phyloP scores from a whole-genome alignment of 1,284 basidiomycete species.

The Termitomyces sp. region DNA sequence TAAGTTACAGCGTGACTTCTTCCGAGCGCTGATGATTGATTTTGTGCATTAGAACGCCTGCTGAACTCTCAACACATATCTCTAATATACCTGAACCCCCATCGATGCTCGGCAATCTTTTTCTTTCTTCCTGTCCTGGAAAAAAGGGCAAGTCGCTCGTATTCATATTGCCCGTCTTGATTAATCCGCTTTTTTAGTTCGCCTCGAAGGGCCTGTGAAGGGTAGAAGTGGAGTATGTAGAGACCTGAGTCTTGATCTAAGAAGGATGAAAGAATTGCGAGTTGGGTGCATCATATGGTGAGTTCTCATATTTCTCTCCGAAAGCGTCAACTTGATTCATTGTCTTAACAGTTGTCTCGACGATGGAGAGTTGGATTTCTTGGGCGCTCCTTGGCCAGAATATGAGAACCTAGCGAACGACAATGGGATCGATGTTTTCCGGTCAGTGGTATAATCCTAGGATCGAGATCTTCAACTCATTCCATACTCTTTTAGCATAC shows the following conservation, averaged over 20 bases:
- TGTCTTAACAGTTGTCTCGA: conserved; percentile 65
- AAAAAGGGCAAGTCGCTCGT: conserved; percentile 67
- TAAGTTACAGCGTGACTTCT: not conserved
- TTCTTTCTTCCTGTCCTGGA: conserved; percentile 91
- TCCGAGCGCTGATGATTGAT: not conserved
- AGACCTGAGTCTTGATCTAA: conserved; percentile 75
- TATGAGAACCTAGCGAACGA: conserved; percentile 63
- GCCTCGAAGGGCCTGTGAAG: conserved; percentile 76
- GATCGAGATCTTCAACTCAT: conserved; percentile 1
- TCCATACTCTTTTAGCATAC: conserved; percentile 49
- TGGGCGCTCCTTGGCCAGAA: conserved; percentile 81
- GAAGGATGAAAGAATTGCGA: conserved; percentile 71
- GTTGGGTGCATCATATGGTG: conserved; percentile 84
- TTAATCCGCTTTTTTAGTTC: conserved; percentile 42
- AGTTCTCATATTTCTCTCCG: conserved; percentile 16
- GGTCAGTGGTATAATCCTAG: conserved; percentile 26
- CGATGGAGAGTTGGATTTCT: conserved; percentile 77
- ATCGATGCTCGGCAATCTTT: conserved; percentile 75
- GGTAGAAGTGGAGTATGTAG: conserved; percentile 84
- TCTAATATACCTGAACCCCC: conserved; percentile 11
- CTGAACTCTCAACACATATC: conserved; percentile 6
- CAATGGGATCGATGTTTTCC: conserved; percentile 74
- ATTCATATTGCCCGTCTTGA: not conserved
- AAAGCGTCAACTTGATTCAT: not conserved
- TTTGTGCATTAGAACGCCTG: not conserved